Percentiles rank a stretch among this genome's conserved stretches.
phyloP scores from a whole-genome alignment of 2,329 filamentous ascomycete species.

The Fusarium heterosporum region DNA sequence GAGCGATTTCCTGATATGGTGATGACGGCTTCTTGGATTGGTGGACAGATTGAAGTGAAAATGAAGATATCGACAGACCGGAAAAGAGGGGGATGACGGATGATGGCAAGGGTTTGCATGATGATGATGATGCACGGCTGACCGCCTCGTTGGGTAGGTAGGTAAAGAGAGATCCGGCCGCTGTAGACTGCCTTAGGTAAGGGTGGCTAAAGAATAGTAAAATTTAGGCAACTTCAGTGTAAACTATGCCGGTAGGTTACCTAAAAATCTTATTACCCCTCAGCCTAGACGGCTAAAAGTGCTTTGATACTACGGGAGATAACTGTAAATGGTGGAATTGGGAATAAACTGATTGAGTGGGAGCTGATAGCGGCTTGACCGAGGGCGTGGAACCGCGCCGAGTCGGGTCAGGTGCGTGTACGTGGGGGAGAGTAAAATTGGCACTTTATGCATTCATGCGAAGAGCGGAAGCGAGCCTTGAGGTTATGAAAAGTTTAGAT shows the following conservation, averaged over 20 bases:
- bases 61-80: slow-evolving; percentile 18
- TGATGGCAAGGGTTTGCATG: slow-evolving; percentile 29
- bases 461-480: slow-evolving; percentile 31
- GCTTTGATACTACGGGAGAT: too few relatives aligned
- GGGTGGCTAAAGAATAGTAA: too few relatives aligned
- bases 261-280: too few relatives aligned
- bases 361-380: slow-evolving; percentile 44
- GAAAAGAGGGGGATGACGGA: slow-evolving; percentile 24
- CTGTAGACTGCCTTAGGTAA: too few relatives aligned
- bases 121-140: slow-evolving; percentile 38
- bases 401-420: slow-evolving; percentile 36
- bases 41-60: background rate
- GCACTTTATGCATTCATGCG: slow-evolving; percentile 49
- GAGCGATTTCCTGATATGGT: slow-evolving; percentile 33
- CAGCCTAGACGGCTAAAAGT: too few relatives aligned
- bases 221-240: too few relatives aligned
- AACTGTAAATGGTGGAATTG: slow-evolving; percentile 17
- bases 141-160: slow-evolving; percentile 33
- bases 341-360: slow-evolving; percentile 25
- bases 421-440: slow-evolving; percentile 49
- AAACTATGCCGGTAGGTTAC: too few relatives aligned
- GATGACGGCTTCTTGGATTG: slow-evolving; percentile 10
- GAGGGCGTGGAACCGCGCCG: slow-evolving; percentile 49
- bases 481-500: slow-evolving; percentile 23
- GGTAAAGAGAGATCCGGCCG: slow-evolving; percentile 10